These are phyloP conservation scores for Wickerhamiella shivajii DNA, from an alignment of 805 yeast species.

Conservation along the genomic window DNA sequence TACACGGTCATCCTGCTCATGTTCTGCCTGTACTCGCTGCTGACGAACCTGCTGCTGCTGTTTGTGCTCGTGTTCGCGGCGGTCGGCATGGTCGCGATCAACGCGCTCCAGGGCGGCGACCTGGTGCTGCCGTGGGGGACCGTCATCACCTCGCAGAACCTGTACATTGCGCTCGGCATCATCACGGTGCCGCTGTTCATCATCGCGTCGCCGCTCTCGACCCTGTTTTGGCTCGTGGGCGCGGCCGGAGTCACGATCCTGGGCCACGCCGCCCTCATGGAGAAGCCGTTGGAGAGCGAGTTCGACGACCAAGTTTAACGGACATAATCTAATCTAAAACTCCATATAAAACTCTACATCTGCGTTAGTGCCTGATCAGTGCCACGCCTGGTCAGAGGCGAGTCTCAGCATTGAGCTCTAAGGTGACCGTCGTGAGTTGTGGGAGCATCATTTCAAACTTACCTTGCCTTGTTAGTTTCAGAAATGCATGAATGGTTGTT, in stretches of 20 bases:
- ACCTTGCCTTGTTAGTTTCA: constrained; percentile 35
- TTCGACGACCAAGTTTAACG: constrained; percentile 51
- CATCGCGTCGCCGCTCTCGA: constrained; percentile 76
- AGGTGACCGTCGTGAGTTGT: constrained; percentile 55
- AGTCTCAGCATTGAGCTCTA: constrained; percentile 57
- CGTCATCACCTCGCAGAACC: constrained; percentile 51
- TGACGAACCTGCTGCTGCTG: constrained; percentile 71
- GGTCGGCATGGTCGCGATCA: constrained; percentile 67
- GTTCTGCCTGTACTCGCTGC: constrained; percentile 67
- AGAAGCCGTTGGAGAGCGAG: constrained; percentile 89
- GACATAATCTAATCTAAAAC: background rate
- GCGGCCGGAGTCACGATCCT: constrained; percentile 66
- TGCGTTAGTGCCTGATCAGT: constrained; percentile 20
- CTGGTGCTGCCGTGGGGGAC: constrained; percentile 53
- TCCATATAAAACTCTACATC: background rate
- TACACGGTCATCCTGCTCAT: constrained; percentile 59
- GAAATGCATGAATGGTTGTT: constrained; percentile 93
- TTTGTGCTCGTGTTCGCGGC: constrained; percentile 66
- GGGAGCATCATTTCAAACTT: constrained; percentile 40
- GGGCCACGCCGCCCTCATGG: constrained; percentile 81
- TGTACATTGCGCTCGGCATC: constrained; percentile 69
- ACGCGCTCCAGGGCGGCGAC: constrained; percentile 67
- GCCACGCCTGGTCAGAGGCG: constrained; percentile 84
- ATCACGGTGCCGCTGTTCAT: constrained; percentile 71
- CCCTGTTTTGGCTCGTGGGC: constrained; percentile 84